Evolutionary conservation across 805 yeast species (phyloP), one percentile per base, ranked within the genome.

Genomic region (Saccharomyces paradoxus): DNA sequence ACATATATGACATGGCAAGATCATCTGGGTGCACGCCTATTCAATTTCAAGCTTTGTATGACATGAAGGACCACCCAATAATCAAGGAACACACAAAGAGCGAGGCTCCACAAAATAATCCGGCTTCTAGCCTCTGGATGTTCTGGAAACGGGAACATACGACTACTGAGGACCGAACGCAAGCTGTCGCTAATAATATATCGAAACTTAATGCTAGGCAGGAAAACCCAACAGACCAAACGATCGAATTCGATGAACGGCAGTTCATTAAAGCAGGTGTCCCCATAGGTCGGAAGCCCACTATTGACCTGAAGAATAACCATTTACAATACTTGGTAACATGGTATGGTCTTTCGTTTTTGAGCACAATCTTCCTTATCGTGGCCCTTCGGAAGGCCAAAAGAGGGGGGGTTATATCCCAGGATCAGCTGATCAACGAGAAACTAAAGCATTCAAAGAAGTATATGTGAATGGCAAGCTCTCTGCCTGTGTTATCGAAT

Each of bases 291-390:
- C 83, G 86, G 53, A 71, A 76, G 8, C 91, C 97, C n/a, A 82
- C 81, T 61, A 81, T 92, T 32, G 91, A 84, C 60, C 79, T 89
- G 66, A 83, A 86, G 57, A 94, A 94, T 69, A 89, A 90, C 66
- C 99, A 94, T 67, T 72, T 91, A 69, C 96, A 92, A 69, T 94
- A 94, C 68, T 73, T 94, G 64, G 82, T 89, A 22, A 94, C 99
- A 0, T 94, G 99, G 99, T 92, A 88, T 68, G 96, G 97, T 0
- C 78, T 92, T 47, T 82, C 90, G 1, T 63, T 87, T 46, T 80
- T 88, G 41, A 86, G 96, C 41, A 63, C 90, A 0, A 81, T 86
- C 32, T 79, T 89, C 71, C 76, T 94, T 32, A 60, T 77, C 28
- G 65, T 79, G 30, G 79, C 84, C 21, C 60, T 84, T 55, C 75